These are phyloP conservation scores for Fagus sylvatica DNA, from an alignment of 306 rosid species.

Conservation along the genomic window DNA sequence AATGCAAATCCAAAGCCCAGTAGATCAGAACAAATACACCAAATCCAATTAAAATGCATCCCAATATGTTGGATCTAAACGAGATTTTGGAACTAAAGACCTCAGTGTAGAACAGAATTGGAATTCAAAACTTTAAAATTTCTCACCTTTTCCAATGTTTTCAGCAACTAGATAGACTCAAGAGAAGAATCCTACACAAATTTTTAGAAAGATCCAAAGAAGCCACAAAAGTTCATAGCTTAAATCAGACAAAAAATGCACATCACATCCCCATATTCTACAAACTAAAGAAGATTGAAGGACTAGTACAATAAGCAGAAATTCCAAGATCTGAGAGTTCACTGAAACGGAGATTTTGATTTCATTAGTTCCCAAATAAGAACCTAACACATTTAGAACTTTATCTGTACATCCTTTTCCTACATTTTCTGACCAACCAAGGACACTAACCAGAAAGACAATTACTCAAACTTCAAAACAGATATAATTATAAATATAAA, in stretches of 20 bases:
- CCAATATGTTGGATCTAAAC: not conserved
- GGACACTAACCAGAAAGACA: not conserved
- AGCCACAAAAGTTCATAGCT: not conserved
- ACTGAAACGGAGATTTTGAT: not conserved
- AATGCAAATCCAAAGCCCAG: not conserved
- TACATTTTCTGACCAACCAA: not conserved
- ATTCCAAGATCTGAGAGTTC: not conserved
- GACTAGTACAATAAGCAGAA: not conserved
- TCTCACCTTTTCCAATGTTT: no score
- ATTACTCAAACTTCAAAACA: slow-evolving; percentile 1
- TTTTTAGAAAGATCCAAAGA: not conserved
- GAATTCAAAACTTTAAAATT: not conserved
- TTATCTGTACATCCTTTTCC: not conserved
- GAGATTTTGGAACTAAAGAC: not conserved
- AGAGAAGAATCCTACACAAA: no score
- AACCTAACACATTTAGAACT: not conserved
- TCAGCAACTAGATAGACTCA: no score
- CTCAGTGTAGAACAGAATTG: not conserved
- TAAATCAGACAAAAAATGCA: not conserved
- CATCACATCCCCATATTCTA: not conserved
- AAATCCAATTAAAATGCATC: not conserved
- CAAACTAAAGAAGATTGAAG: slow-evolving; percentile 7
- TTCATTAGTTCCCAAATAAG: not conserved
- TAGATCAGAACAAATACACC: not conserved
- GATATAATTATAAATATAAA: not conserved